phyloP scores from a whole-genome alignment of 2,329 filamentous ascomycete genomes.

The Stagonosporopsis chrysanthemi region DNA sequence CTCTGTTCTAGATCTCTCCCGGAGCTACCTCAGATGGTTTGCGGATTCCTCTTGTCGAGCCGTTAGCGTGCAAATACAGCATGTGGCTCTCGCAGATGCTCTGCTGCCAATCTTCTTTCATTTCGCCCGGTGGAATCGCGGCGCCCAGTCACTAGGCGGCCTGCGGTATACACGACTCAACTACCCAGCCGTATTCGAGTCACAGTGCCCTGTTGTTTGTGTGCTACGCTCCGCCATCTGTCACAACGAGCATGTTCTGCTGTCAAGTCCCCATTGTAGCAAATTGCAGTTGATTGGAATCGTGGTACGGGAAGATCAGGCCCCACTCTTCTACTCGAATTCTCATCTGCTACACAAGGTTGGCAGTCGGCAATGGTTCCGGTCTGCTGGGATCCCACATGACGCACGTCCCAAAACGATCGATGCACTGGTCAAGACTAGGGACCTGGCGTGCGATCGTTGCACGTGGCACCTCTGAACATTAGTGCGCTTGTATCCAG shows the following conservation, averaged over 20 bases:
- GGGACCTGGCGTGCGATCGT: background rate
- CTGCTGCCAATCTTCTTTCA: conserved; percentile 17
- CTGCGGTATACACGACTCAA: background rate
- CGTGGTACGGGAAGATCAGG: background rate
- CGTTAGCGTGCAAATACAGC: conserved; percentile 12
- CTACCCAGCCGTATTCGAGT: background rate
- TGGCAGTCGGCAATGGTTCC: background rate
- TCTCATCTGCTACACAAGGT: background rate
- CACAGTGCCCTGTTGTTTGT: background rate
- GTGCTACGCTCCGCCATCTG: background rate
- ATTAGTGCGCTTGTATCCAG: background rate
- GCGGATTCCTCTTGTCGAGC: background rate
- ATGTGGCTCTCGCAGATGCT: conserved; percentile 11
- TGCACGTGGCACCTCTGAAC: background rate
- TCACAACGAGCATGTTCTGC: background rate
- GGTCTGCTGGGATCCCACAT: background rate
- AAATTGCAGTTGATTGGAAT: conserved; percentile 7
- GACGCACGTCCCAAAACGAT: conserved; percentile 8
- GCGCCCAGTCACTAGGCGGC: conserved; percentile 7
- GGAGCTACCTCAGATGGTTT: background rate
- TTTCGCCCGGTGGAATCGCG: conserved; percentile 20
- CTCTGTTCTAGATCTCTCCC: background rate
- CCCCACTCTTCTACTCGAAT: background rate
- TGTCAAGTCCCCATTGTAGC: background rate
- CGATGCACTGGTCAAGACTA: conserved; percentile 1